These are phyloP conservation scores for Alternaria solani DNA, from an alignment of 2,329 filamentous ascomycete genomes.

Conservation along the genomic window DNA sequence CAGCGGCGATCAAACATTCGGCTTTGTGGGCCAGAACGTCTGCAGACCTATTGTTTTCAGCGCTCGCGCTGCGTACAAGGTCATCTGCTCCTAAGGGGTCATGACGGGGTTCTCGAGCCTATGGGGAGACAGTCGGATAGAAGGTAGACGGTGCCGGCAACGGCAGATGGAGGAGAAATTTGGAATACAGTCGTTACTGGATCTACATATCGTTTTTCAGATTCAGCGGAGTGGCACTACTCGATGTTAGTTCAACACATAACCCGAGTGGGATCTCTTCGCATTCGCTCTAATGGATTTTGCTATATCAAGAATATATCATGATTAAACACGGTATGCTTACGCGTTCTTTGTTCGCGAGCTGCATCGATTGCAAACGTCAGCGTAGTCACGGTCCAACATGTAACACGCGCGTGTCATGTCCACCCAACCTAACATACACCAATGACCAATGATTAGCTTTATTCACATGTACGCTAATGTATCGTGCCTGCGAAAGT, in stretches of 20 bases:
- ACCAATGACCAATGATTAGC: too few relatives aligned
- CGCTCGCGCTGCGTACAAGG: not conserved
- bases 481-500: not conserved
- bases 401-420: not conserved
- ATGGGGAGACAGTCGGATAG: not conserved
- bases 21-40: not conserved
- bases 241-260: not conserved
- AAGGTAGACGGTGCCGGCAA: not conserved
- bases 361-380: not conserved
- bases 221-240: not conserved
- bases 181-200: not conserved
- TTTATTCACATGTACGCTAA: not conserved
- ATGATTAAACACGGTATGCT: not conserved
- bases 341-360: not conserved
- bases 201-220: too few relatives aligned
- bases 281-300: not conserved
- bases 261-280: not conserved
- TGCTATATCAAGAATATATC: not conserved
- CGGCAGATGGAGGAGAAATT: not conserved
- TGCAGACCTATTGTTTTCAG: not conserved
- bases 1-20: not conserved
- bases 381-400: not conserved
- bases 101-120: not conserved
- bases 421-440: not conserved
- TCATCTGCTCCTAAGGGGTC: not conserved